Evolutionary conservation across 176 grass and related monocot genomes (phyloP).

Genomic region (sorghum (Sorghum bicolor)): DNA sequence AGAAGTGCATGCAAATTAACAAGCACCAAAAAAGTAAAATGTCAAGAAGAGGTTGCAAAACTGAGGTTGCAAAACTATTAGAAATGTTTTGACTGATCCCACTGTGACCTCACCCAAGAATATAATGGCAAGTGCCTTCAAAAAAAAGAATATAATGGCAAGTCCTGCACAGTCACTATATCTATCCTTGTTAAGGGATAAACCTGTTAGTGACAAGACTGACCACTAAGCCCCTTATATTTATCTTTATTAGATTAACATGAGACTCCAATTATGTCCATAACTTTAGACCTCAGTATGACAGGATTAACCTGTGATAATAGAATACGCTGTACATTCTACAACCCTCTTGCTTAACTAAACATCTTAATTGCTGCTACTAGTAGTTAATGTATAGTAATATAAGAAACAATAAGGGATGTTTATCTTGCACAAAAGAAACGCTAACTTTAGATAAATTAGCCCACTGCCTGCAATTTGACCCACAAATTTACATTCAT

Average conservation of each 20-base stretch:
- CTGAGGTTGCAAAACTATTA: background rate
- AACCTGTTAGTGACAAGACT: background rate
- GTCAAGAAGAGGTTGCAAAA: background rate
- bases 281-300: background rate
- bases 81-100: background rate
- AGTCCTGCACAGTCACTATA: background rate
- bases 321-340: constrained; percentile 4
- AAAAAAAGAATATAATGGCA: background rate
- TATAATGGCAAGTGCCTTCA: background rate
- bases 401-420: background rate
- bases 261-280: background rate
- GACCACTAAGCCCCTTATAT: background rate
- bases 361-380: background rate
- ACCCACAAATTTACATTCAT: background rate
- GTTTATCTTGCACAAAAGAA: background rate
- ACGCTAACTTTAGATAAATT: background rate
- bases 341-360: background rate
- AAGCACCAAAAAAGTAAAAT: background rate
- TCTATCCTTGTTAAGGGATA: background rate
- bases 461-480: background rate
- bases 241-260: background rate
- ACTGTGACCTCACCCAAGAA: background rate
- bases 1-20: background rate
- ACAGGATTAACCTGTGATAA: background rate
- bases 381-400: background rate